phyloP scores from a whole-genome alignment of 2,329 filamentous ascomycete species.

The Fusarium napiforme region DNA sequence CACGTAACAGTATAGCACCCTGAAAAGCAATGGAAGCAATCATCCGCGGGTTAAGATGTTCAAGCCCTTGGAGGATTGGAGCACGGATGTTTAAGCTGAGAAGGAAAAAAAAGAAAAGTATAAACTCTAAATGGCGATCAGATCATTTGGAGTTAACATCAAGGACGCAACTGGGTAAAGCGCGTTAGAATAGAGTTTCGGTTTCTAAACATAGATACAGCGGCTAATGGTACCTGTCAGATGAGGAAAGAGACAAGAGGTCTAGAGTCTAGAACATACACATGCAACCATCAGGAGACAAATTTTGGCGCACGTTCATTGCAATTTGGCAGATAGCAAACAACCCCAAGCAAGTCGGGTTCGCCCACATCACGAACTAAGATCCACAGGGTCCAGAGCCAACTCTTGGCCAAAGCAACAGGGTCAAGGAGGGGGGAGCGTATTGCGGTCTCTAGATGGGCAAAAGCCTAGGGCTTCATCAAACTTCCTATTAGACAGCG shows the following conservation, averaged over 20 bases:
- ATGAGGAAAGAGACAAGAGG: neutral
- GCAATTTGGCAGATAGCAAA: accelerated
- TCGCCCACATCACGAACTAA: neutral
- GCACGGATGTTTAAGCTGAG: accelerated
- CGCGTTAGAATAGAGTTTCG: neutral
- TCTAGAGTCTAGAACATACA: neutral
- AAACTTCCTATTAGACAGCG: accelerated
- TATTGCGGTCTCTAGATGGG: accelerated
- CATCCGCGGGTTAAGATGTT: neutral
- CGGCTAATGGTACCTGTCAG: neutral
- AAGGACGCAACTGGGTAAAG: neutral
- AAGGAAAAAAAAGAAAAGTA: neutral
- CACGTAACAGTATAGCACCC: too few species aligned
- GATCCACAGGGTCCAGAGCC: neutral
- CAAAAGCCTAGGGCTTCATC: accelerated
- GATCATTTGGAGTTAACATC: neutral
- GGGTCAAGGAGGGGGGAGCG: accelerated
- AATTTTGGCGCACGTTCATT: accelerated
- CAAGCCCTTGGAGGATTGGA: neutral
- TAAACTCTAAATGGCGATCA: neutral
- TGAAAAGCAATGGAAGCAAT: too few species aligned
- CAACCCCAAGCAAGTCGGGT: accelerated
- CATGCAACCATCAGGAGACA: neutral
- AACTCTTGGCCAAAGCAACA: neutral
- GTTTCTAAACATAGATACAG: neutral